A percentile compares a stretch with the other conserved stretches of the same genome.
Evolutionary conservation across 192 early-diverging fungal genomes (phyloP).

Genomic region (Jimgerdemannia lactiflua): DNA sequence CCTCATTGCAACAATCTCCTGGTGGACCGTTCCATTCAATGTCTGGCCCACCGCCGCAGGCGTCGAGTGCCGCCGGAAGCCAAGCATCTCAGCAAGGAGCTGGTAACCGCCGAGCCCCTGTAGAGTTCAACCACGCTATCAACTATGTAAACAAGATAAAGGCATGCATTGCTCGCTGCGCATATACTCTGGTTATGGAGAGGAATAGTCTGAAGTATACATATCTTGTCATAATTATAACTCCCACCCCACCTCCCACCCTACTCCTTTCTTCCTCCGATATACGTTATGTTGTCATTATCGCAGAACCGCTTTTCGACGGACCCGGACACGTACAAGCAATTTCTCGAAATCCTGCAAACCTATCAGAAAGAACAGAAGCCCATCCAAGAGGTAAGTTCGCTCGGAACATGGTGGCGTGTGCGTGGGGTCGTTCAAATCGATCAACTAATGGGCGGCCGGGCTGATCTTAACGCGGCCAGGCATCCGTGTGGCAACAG

Average conservation of each 20-base stretch:
- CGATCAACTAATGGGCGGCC: not conserved
- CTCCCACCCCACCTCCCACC: too few species aligned
- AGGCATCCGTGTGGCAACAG: conserved; percentile 20
- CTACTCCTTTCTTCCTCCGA: too few species aligned
- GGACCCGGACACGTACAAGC: conserved; percentile 95
- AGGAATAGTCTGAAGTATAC: too few species aligned
- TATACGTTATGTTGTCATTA: too few species aligned
- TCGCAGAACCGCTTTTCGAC: conserved; percentile 84
- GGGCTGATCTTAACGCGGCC: not conserved
- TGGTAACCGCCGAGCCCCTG: conserved; percentile 59
- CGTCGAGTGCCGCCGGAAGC: conserved; percentile 16
- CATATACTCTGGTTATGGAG: too few species aligned
- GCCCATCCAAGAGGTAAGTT: conserved; percentile 86
- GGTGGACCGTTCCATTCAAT: conserved; percentile 24
- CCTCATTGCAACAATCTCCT: conserved; percentile 26
- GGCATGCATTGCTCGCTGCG: conserved; percentile 36
- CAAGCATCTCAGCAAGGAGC: conserved; percentile 22
- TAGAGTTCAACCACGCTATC: conserved; percentile 99
- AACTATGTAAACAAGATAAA: conserved; percentile 99
- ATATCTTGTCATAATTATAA: too few species aligned
- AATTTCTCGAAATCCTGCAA: conserved; percentile 97
- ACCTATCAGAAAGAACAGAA: conserved; percentile 83
- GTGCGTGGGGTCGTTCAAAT: conserved; percentile 2
- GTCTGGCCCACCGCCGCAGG: conserved; percentile 24
- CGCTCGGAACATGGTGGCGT: not conserved